Evolutionary conservation across 768 basidiomycete species (phyloP).

Genomic region (Lactarius evosmus): DNA sequence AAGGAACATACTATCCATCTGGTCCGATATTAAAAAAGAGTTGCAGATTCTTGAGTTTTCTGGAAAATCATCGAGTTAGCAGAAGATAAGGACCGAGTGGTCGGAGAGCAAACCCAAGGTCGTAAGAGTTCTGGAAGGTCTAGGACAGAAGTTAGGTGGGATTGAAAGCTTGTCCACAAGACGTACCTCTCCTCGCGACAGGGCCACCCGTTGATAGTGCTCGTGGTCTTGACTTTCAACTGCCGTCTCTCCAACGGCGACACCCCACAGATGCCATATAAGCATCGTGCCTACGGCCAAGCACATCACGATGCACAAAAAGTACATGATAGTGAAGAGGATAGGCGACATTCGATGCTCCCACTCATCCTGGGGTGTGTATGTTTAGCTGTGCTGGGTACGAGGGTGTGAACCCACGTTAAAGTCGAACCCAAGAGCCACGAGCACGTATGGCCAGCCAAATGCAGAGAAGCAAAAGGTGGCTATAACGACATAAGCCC

Average conservation of each 20-base stretch:
- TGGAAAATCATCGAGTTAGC: conserved; percentile 28
- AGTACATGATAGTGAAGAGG: conserved; percentile 68
- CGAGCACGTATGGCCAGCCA: conserved; percentile 60
- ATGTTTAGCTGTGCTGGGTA: neutral
- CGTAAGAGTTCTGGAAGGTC: conserved; percentile 88
- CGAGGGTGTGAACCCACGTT: conserved; percentile 36
- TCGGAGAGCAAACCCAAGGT: conserved; percentile 62
- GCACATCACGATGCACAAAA: conserved; percentile 72
- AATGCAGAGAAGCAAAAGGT: conserved; percentile 57
- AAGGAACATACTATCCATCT: conserved; percentile 69
- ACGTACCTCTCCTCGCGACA: conserved; percentile 63
- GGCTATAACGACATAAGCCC: conserved; percentile 76
- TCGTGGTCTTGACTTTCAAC: conserved; percentile 90
- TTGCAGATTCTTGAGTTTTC: conserved; percentile 62
- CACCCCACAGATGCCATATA: conserved; percentile 66
- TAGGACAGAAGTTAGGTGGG: conserved; percentile 31
- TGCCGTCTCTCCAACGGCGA: conserved; percentile 75
- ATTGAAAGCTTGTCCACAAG: neutral
- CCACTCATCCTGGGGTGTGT: conserved; percentile 30
- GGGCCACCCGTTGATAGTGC: conserved; percentile 68
- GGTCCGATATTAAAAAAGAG: conserved; percentile 86
- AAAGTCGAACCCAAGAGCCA: conserved; percentile 54
- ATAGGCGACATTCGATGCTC: conserved; percentile 56
- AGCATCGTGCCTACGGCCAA: conserved; percentile 73
- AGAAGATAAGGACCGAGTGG: neutral